A percentile compares a stretch with the other conserved stretches of the same genome.
Evolutionary conservation across 805 yeast genomes (phyloP).

Genomic region (Torulaspora microellipsoides): DNA sequence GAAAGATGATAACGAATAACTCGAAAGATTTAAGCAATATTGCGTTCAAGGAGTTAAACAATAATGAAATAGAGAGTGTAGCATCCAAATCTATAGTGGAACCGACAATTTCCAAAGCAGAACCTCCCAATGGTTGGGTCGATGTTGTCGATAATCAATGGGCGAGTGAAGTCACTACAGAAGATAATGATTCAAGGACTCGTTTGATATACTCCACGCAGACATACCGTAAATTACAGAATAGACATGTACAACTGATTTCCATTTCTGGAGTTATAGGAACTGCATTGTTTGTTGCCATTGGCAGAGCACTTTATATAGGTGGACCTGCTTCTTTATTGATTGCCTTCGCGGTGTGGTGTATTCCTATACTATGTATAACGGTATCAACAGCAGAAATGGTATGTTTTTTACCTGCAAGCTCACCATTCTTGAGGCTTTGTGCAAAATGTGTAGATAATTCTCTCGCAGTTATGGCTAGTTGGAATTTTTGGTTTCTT

Average conservation of each 20-base stretch:
- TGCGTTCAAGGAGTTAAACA: constrained; percentile 2
- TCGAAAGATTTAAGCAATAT: constrained; percentile 3
- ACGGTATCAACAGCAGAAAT: constrained; percentile 74
- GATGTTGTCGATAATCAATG: background rate
- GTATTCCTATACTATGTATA: constrained; percentile 60
- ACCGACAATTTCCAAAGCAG: background rate
- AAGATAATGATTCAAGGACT: constrained; percentile 16
- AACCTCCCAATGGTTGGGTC: background rate
- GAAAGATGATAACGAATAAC: background rate
- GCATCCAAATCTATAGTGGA: background rate
- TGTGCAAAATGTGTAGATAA: constrained; percentile 74
- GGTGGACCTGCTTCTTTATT: constrained; percentile 71
- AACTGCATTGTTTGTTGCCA: constrained; percentile 71
- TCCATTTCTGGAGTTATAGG: constrained; percentile 83
- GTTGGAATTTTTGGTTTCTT: constrained; percentile 76
- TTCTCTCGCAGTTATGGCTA: constrained; percentile 68
- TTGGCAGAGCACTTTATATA: constrained; percentile 55
- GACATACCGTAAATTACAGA: constrained; percentile 48
- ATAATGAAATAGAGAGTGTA: constrained; percentile 7
- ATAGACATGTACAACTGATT: constrained; percentile 72
- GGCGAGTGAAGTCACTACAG: constrained; percentile 4
- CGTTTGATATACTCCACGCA: constrained; percentile 15
- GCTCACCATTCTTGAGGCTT: constrained; percentile 71
- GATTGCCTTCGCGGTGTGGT: constrained; percentile 65
- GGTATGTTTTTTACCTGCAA: constrained; percentile 69